Conservation (phyloP, 2,329 filamentous ascomycete species). For the Penicillium psychrosexuale region DNA sequence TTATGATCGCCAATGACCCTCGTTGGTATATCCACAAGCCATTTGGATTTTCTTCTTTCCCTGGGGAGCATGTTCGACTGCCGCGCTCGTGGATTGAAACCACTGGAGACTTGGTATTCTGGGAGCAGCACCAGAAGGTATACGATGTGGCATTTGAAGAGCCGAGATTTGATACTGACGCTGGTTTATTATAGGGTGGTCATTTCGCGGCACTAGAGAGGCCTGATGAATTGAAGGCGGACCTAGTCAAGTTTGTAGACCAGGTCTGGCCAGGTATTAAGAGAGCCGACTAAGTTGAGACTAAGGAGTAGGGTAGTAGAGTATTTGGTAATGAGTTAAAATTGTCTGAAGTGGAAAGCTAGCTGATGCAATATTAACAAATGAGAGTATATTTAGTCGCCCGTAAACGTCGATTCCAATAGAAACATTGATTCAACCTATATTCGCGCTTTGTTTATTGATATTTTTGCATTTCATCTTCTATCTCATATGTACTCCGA, state of each 20-base stretch:
- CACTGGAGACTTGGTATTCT: constrained; percentile 41
- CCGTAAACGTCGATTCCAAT: too few species aligned
- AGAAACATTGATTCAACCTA: too few species aligned
- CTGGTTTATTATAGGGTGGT: not conserved
- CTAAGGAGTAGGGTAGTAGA: too few species aligned
- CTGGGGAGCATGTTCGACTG: constrained; percentile 40
- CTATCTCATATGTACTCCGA: not conserved
- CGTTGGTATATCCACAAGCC: constrained; percentile 43
- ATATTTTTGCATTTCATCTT: too few species aligned
- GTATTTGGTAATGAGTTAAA: too few species aligned
- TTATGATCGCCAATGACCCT: constrained; percentile 19
- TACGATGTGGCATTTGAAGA: not conserved
- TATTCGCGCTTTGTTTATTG: too few species aligned
- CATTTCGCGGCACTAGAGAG: too few species aligned
- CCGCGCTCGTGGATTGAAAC: constrained; percentile 39
- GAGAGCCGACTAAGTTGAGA: too few species aligned
- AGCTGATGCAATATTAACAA: too few species aligned
- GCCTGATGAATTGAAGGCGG: constrained; percentile 27
- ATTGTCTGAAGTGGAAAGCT: too few species aligned
- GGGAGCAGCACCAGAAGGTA: constrained; percentile 36
- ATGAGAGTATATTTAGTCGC: too few species aligned
- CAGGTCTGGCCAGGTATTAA: constrained; percentile 26
- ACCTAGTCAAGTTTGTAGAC: constrained; percentile 39
- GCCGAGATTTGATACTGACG: not conserved
- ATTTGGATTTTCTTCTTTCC: constrained; percentile 48